Evolutionary conservation across 768 basidiomycete species (phyloP).

Genomic region (Pholiota conissans): DNA sequence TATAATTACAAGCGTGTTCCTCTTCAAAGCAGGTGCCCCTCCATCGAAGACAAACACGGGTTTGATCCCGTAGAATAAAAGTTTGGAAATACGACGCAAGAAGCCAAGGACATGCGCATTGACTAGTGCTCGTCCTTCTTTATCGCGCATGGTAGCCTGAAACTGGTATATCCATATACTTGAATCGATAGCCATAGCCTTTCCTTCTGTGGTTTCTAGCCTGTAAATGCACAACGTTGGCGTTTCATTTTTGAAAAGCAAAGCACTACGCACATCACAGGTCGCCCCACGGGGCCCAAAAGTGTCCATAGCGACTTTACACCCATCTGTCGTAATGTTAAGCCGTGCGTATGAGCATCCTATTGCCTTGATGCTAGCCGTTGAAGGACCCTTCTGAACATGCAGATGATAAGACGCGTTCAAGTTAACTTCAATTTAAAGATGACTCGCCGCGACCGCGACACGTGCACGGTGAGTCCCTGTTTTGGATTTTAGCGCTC

Average conservation of each 20-base stretch:
- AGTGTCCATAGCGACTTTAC: conserved; percentile 96
- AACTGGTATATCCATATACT: conserved; percentile 99
- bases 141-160: conserved; percentile 98
- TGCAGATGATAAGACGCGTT: not conserved
- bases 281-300: conserved; percentile 89
- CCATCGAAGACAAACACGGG: conserved; percentile 99
- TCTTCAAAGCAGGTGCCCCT: conserved; percentile 89
- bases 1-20: conserved; percentile 71
- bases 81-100: conserved; percentile 86
- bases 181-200: conserved; percentile 94
- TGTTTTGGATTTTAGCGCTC: no score
- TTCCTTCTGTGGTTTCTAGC: conserved; percentile 94
- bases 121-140: conserved; percentile 84
- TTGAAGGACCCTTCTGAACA: not conserved
- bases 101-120: conserved; percentile 96
- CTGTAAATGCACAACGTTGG: conserved; percentile 35
- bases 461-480: no score
- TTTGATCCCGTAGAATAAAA: conserved; percentile 96
- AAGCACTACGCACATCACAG: conserved; percentile 79
- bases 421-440: not conserved
- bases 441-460: not conserved
- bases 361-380: not conserved
- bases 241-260: not conserved
- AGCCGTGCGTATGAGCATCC: not conserved
- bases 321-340: conserved; percentile 61